phyloP scores from a whole-genome alignment of 139 green algal species.

The Chlorella sp. region DNA sequence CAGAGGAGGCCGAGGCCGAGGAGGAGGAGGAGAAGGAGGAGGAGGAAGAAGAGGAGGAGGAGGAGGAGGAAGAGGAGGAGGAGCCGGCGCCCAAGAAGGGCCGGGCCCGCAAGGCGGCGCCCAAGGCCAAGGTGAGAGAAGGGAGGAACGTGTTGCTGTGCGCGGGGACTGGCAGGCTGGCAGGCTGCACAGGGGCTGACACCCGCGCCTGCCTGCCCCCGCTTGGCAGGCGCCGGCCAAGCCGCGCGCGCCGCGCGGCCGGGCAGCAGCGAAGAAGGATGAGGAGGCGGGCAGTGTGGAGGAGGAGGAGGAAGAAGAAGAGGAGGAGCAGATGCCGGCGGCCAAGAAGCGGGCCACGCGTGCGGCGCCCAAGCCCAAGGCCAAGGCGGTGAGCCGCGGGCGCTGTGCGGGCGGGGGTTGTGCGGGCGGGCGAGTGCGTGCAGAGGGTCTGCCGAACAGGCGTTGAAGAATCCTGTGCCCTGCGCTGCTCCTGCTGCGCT shows the following conservation, averaged over 20 bases:
- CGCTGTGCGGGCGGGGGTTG: neutral
- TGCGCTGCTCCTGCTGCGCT: neutral
- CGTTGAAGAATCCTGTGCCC: neutral
- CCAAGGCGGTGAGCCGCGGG: neutral
- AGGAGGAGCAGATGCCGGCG: constrained; percentile 4
- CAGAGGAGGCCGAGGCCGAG: neutral
- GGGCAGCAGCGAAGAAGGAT: neutral
- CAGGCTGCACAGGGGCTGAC: too few species aligned
- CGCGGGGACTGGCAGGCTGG: too few species aligned
- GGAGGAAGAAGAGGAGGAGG: neutral
- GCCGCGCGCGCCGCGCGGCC: neutral
- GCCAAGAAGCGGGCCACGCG: neutral
- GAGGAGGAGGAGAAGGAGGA: neutral
- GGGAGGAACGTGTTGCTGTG: too few species aligned
- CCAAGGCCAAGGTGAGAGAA: neutral
- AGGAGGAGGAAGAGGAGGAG: neutral
- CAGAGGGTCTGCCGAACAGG: neutral
- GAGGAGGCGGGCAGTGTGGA: neutral
- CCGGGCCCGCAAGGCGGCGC: neutral
- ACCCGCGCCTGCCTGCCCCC: too few species aligned
- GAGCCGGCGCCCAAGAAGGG: constrained; percentile 4
- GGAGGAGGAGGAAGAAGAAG: neutral
- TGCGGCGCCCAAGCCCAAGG: neutral
- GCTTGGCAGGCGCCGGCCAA: neutral
- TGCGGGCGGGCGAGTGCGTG: neutral